Base-by-base conservation (phyloP, 2,329 filamentous ascomycete genomes). In the Cytospora schulzeri region DNA sequence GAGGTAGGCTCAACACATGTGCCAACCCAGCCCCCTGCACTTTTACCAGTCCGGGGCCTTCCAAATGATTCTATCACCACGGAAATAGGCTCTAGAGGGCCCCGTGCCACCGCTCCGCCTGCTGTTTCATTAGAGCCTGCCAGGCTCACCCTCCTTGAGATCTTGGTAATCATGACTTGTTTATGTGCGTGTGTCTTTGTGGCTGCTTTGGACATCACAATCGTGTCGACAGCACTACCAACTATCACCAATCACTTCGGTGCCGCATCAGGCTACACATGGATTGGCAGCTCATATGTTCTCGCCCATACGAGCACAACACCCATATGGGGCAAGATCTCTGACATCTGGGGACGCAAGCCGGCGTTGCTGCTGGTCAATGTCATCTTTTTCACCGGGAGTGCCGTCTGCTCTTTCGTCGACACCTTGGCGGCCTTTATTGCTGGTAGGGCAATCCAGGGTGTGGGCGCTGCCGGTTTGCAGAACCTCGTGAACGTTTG, bases 231-330 rank as follows among this genome's bases (percentile, higher is more conserved):
- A 0, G 86, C 88, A 7, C 80, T 90, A 6, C 88, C 89, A 0
- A 87, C 86, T 17, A 91, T 91, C 68, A 81, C 85, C 6, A 76
- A 76, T 38, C 81, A 90, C 66, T 85, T 93, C 66, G 72, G 86
- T 53, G 90, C 89, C 7, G 85, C 85, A 3, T 79, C 84, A 19
- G 90, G 90, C 28, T 93, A 93, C 76, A 85, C 88, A 59, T 93
- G 91, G 91, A 88, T 94, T 67, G 91, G 91, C 17, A 87, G 85
- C 45, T 86, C 90, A 3, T 94, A 91, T 71, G 80, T 92, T 8
- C 84, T 93, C 14, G 89, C 87, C 62, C 89, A 87, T 72, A 87
- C 89, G 1, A 85, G 81, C 74, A 83, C 85, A 1, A 85, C 86
- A 0, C 89, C 90, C 0, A 86, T 89, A 57, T 93, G 90, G 90